phyloP scores from a whole-genome alignment of 768 basidiomycete species.

The Mycena venus region DNA sequence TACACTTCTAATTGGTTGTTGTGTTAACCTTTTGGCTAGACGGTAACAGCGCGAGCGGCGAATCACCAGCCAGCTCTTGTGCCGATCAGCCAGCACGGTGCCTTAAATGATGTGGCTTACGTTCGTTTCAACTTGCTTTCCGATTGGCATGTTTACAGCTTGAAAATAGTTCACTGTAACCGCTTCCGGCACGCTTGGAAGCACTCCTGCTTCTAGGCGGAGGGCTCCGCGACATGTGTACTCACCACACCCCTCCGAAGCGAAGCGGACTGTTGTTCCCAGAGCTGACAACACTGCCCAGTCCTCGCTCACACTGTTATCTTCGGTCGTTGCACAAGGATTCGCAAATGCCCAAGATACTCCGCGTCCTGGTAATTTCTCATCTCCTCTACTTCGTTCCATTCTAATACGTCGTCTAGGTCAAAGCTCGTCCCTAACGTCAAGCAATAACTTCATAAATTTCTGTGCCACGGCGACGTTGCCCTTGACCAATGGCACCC shows the following conservation, averaged over 20 bases:
- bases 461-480: conserved; percentile 57
- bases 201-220: not conserved
- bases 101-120: conserved; percentile 55
- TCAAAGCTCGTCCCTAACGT: conserved; percentile 61
- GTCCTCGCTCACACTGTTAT: conserved; percentile 42
- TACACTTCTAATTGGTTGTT: too few species aligned
- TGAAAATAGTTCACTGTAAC: conserved; percentile 39
- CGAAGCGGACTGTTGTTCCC: not conserved
- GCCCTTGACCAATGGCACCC: conserved; percentile 59
- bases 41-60: conserved; percentile 25
- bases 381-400: not conserved
- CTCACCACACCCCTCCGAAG: not conserved
- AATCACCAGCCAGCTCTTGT: conserved; percentile 52
- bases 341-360: conserved; percentile 51
- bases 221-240: not conserved
- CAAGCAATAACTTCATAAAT: conserved; percentile 72
- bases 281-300: conserved; percentile 8
- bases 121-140: conserved; percentile 30
- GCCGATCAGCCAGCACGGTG: conserved; percentile 55
- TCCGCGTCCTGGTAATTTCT: conserved; percentile 16
- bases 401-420: conserved; percentile 34
- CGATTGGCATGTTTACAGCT: not conserved
- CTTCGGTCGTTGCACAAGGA: conserved; percentile 46
- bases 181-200: conserved; percentile 25
- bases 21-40: conserved; percentile 16